Conservation (phyloP, 1,284 basidiomycete species). For the Leccinum angustisporum region DNA sequence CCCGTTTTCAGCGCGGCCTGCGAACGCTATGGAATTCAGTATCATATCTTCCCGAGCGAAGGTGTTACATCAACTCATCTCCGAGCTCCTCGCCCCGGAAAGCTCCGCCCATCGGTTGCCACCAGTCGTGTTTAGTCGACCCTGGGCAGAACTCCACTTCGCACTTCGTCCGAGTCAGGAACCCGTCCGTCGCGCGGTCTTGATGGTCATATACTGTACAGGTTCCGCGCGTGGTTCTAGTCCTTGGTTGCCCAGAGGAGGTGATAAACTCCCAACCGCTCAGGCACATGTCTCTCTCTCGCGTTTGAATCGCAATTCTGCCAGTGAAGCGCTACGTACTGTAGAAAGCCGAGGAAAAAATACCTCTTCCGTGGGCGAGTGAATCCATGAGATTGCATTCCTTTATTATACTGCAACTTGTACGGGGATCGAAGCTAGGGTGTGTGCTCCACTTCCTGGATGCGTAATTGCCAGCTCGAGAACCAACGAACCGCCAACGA, state of each 20-base stretch:
- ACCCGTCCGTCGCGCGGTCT: neutral
- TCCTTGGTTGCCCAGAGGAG: neutral
- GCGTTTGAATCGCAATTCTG: neutral
- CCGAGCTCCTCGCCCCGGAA: neutral
- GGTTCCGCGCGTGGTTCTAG: neutral
- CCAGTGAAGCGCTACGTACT: neutral
- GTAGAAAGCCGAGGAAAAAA: neutral
- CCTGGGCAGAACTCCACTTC: neutral
- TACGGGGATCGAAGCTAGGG: no score
- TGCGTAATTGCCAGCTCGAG: no score
- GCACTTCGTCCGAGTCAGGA: neutral
- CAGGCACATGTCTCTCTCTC: neutral
- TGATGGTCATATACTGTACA: neutral
- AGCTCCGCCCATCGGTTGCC: neutral
- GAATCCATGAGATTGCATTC: neutral
- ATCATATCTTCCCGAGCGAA: neutral
- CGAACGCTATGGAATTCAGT: neutral
- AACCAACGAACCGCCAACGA: neutral
- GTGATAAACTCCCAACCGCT: neutral
- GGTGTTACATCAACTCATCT: neutral
- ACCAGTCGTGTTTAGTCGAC: neutral
- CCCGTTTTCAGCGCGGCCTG: neutral
- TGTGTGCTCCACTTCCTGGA: no score
- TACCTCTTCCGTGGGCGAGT: neutral
- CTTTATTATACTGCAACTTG: neutral